These are phyloP conservation scores for Aurantiochytrium sp. DNA, from an alignment of 108 stramenopile genomes.

Conservation along the genomic window DNA sequence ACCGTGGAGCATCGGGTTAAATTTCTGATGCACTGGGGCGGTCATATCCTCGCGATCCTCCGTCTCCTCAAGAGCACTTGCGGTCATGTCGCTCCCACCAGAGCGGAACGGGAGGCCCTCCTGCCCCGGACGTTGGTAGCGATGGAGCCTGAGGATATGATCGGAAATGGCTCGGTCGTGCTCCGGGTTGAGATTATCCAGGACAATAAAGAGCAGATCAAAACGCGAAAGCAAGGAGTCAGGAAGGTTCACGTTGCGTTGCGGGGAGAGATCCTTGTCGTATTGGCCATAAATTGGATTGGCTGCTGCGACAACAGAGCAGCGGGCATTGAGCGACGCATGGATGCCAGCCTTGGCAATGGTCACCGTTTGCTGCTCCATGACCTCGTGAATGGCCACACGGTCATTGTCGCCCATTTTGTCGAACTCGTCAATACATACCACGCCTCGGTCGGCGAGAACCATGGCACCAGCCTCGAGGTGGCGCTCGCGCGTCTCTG, in stretches of 20 bases:
- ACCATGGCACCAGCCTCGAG: constrained; percentile 99
- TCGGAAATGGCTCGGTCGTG: constrained; percentile 83
- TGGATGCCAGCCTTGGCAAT: constrained; percentile 98
- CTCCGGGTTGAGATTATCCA: constrained; percentile 91
- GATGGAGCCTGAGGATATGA: constrained; percentile 87
- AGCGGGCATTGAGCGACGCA: constrained; percentile 83
- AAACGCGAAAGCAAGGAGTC: constrained; percentile 97
- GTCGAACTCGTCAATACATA: constrained; percentile 95
- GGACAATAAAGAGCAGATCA: constrained; percentile 97
- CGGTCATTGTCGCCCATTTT: constrained; percentile 83
- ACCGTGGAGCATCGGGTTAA: constrained; percentile 29
- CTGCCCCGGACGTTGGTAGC: constrained; percentile 69
- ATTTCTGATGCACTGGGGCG: constrained; percentile 26
- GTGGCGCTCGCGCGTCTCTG: constrained; percentile 87
- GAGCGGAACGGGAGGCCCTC: constrained; percentile 58
- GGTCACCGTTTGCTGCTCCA: constrained; percentile 99
- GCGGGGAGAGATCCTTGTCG: constrained; percentile 80
- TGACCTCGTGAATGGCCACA: constrained; percentile 98
- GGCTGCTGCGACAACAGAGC: constrained; percentile 96
- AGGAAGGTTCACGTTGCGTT: constrained; percentile 97
- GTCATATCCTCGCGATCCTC: constrained; percentile 34
- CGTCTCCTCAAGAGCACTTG: constrained; percentile 64
- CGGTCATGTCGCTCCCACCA: not conserved
- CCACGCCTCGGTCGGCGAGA: constrained; percentile 90
- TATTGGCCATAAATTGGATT: constrained; percentile 99